phyloP scores from a whole-genome alignment of 345 rosid genomes.

The Boechera retrofracta region DNA sequence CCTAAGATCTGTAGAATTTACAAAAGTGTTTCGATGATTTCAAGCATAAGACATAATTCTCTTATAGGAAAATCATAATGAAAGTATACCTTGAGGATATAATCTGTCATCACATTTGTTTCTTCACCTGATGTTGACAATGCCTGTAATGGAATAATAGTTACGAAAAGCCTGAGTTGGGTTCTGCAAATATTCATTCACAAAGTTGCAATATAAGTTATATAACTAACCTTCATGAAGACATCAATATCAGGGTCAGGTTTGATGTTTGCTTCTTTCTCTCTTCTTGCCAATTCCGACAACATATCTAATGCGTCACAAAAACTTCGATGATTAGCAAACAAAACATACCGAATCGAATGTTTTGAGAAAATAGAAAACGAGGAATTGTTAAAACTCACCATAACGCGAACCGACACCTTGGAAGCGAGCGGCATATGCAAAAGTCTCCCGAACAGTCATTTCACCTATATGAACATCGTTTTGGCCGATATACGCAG shows the following conservation, averaged over 20 bases:
- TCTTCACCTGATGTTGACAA: slow-evolving; percentile 55
- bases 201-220: background rate
- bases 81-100: slow-evolving; percentile 61
- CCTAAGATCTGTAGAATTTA: slow-evolving; percentile 59
- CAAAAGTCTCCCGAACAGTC: slow-evolving; percentile 84
- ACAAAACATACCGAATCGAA: slow-evolving; percentile 1
- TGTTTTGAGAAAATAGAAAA: background rate
- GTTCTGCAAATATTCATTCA: background rate
- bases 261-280: slow-evolving; percentile 76
- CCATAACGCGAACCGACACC: slow-evolving; percentile 81
- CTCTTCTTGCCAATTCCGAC: slow-evolving; percentile 77
- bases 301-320: slow-evolving; percentile 60
- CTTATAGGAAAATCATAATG: background rate
- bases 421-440: slow-evolving; percentile 85
- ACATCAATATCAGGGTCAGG: slow-evolving; percentile 82
- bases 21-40: slow-evolving; percentile 3
- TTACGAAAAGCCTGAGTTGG: background rate
- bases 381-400: slow-evolving; percentile 33
- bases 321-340: slow-evolving; percentile 10
- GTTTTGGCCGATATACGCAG: slow-evolving; percentile 76
- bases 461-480: slow-evolving; percentile 73
- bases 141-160: slow-evolving; percentile 49
- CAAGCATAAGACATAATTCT: slow-evolving; percentile 2
- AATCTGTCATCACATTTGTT: slow-evolving; percentile 62
- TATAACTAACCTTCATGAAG: slow-evolving; percentile 74